A percentile compares a stretch with the other conserved stretches of the same genome.
Evolutionary conservation across 2,329 filamentous ascomycete genomes (phyloP).

Genomic region (Aspergillus ibericus): DNA sequence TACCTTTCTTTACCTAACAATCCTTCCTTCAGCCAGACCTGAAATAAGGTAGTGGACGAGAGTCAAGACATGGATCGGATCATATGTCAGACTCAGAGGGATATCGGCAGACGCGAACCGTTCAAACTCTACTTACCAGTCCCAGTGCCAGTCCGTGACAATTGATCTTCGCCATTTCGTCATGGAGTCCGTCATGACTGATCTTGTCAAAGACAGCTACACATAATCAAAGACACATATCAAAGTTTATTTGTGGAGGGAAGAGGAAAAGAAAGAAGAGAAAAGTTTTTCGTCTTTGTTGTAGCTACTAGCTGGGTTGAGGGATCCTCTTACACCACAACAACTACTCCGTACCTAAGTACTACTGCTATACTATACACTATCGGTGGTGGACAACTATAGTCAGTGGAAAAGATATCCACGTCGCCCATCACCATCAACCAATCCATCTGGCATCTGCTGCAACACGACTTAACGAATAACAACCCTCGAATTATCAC

Average conservation of each 20-base stretch:
- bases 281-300: background rate
- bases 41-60: constrained; percentile 5
- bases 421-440: background rate
- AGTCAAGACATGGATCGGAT: background rate
- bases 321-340: too few relatives aligned
- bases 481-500: constrained; percentile 1
- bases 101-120: background rate
- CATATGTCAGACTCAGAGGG: too few relatives aligned
- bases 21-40: background rate
- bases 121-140: background rate
- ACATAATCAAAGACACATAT: background rate
- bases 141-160: background rate
- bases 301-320: background rate
- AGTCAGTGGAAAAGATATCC: constrained; percentile 2
- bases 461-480: constrained; percentile 8
- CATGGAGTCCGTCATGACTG: constrained; percentile 2
- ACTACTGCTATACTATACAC: too few relatives aligned
- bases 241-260: background rate
- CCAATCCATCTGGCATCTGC: background rate
- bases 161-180: background rate
- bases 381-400: background rate
- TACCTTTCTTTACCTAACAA: constrained; percentile 8
- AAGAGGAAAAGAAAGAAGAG: too few relatives aligned
- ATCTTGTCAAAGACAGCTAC: too few relatives aligned
- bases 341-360: too few relatives aligned